Evolutionary conservation across 2,329 filamentous ascomycete genomes (phyloP).

Genomic region (Clarireedia monteithiana): DNA sequence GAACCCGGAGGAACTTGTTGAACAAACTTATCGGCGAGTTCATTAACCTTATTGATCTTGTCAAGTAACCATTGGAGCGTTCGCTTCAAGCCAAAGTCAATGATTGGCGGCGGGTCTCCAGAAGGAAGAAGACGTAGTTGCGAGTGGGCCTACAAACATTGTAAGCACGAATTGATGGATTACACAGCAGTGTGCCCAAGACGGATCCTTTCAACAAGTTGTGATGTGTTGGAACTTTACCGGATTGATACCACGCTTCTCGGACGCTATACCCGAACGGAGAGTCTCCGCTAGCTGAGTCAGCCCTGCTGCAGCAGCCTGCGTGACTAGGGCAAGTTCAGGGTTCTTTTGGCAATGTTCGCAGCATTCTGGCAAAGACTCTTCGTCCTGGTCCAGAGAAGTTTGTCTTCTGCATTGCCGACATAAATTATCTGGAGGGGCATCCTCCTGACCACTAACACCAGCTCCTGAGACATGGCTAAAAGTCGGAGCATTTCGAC

Average conservation of each 20-base stretch:
- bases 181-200: not conserved
- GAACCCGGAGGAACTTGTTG: conserved; percentile 16
- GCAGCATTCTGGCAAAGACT: conserved; percentile 13
- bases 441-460: not conserved
- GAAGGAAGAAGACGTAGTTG: conserved; percentile 11
- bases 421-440: conserved; percentile 17
- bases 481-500: conserved; percentile 11
- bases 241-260: conserved; percentile 19
- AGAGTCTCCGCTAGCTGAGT: conserved; percentile 26
- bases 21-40: conserved; percentile 24
- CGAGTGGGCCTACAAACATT: conserved; percentile 5
- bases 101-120: conserved; percentile 21
- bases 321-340: conserved; percentile 18
- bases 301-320: conserved; percentile 23
- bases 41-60: conserved; percentile 25
- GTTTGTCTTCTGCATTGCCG: conserved; percentile 19
- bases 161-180: conserved; percentile 1
- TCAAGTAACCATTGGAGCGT: conserved; percentile 25
- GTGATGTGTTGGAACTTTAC: conserved; percentile 19
- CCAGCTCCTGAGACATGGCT: not conserved
- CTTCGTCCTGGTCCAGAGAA: conserved; percentile 14
- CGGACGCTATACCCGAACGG: conserved; percentile 21
- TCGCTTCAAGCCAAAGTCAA: conserved; percentile 22
- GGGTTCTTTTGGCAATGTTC: conserved; percentile 20
- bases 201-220: not conserved